Conservation (phyloP, 345 rosid genomes). For the Eucalyptus caleyi region DNA sequence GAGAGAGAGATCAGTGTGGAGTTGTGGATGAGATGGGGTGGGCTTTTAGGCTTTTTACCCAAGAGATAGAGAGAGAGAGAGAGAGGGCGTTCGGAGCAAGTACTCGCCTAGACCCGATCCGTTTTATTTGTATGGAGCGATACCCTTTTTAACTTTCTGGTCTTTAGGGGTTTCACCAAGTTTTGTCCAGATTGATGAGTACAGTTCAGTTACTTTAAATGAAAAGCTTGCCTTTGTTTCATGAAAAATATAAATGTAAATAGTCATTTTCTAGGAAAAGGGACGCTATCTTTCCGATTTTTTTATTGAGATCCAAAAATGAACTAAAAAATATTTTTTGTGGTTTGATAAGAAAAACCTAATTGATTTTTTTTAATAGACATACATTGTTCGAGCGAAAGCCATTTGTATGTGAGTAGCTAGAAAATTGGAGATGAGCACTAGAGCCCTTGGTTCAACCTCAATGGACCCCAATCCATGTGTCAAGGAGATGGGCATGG, state of each 20-base stretch:
- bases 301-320: not conserved
- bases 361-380: no score
- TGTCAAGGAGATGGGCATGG: not conserved
- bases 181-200: not conserved
- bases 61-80: no score
- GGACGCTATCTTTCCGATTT: no score
- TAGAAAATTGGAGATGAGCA: not conserved
- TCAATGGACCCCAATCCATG: not conserved
- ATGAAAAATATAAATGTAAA: no score
- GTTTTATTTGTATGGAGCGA: not conserved
- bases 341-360: not conserved
- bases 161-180: not conserved
- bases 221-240: no score
- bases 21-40: not conserved
- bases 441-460: not conserved
- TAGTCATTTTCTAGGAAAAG: no score
- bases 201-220: not conserved
- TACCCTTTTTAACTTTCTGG: not conserved
- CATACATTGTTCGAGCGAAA: not conserved
- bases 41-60: not conserved
- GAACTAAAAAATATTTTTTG: no score
- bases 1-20: no score
- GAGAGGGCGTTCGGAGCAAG: not conserved
- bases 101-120: not conserved
- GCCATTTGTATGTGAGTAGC: rapidly evolving